Conservation (phyloP, 305 asterid species). For the Withania somnifera region DNA sequence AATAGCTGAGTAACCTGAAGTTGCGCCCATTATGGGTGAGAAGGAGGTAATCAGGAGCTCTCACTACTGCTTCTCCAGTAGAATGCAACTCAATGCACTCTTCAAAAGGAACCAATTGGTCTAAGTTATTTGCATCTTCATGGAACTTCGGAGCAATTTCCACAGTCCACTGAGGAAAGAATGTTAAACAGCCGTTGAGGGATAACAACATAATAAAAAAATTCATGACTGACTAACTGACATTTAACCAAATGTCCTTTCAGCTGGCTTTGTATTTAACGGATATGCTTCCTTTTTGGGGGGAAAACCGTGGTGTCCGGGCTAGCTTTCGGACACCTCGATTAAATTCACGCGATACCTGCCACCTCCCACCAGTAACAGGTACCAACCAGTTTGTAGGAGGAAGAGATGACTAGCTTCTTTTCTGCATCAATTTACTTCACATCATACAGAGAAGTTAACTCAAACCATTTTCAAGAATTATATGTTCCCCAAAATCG, state of each 20-base stretch:
- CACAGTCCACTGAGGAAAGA: constrained; percentile 74
- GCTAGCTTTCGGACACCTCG: no score
- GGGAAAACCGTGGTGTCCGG: no score
- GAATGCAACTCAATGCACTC: constrained; percentile 70
- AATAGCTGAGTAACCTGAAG: constrained; percentile 60
- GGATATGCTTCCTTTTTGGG: no score
- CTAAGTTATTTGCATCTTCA: constrained; percentile 87
- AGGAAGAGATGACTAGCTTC: no score
- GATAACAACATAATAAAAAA: neutral
- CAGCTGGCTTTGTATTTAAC: neutral
- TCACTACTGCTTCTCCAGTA: constrained; percentile 59
- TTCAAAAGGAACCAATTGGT: constrained; percentile 89
- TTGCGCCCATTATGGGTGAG: constrained; percentile 87
- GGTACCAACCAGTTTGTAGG: no score
- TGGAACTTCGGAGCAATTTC: constrained; percentile 87
- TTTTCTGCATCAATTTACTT: neutral
- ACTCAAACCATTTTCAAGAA: neutral
- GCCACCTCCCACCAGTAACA: no score
- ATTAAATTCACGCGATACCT: no score
- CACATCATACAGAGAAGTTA: neutral
- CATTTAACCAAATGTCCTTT: neutral
- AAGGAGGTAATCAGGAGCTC: constrained; percentile 89
- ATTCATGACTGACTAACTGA: neutral
- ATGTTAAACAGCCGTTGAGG: constrained; percentile 13
- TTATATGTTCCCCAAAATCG: neutral